Evolutionary conservation across 2,329 filamentous ascomycete species (phyloP), one percentile per base, ranked within the genome.

Genomic region (Apiospora malaysiana): DNA sequence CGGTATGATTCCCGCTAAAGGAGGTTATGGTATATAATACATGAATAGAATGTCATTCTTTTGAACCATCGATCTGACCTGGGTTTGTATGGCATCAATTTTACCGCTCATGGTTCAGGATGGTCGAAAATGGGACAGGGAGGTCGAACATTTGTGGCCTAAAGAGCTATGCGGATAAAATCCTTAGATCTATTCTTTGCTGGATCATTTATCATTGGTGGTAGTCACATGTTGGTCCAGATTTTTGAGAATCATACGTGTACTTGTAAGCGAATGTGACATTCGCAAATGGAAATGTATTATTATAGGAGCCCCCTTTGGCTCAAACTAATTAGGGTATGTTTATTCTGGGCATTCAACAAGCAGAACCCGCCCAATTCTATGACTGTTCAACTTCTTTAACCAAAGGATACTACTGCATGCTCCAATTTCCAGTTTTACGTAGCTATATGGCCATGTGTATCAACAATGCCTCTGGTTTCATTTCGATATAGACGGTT

Each of bases 241-340:
- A 56, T 9, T 51, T 40, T 47, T 5, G 1, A 37, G 21, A 18
- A 14, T n/a, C 32, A 32, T 32, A 32, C 32, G 21, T 14, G 14
- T 59, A n/a, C 18, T 40, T 4, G 18, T 63, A 40, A 63, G 56
- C 32, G 56, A 63, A 63, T 63, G 27, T n/a, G 27, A 23, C 32
- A 5, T 59, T 63, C 32, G 56, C 32, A 40, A 56, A 18, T 63
- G 56, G 10, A 40, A 63, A n/a, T 63, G 32, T 32, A 8, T 40
- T 40, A 63, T 63, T 63, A 63, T 14, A 32, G 32, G 56, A 63
- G 56, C 32, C 18, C 56, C 21, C 32, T 63, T 63, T n/a, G 56
- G 56, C 56, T 40, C 56, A 63, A 32, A 63, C 56, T 63, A 63
- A 63, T 63, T 63, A 63, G 32, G 56, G 56, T 63, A 63, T 63